phyloP scores from a whole-genome alignment of 2,329 filamentous ascomycete genomes.

The Cytospora schulzeri region DNA sequence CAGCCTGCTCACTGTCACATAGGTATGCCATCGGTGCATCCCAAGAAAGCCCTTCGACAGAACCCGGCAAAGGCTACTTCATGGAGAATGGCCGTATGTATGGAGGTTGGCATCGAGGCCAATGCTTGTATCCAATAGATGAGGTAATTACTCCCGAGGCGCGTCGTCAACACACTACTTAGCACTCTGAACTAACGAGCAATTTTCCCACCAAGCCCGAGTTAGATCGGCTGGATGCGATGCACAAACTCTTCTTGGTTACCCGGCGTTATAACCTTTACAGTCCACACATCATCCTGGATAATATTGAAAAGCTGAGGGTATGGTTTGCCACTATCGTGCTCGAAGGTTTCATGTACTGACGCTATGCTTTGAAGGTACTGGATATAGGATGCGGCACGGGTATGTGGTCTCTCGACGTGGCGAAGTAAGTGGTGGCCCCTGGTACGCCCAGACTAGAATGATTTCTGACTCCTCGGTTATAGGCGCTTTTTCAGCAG shows the following conservation, averaged over 20 bases:
- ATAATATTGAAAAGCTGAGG: slow-evolving; percentile 11
- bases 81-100: slow-evolving; percentile 57
- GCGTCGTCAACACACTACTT: slow-evolving; percentile 14
- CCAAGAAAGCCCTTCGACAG: not conserved
- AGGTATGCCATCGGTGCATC: slow-evolving; percentile 26
- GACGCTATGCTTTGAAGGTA: slow-evolving; percentile 37
- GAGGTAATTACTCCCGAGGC: slow-evolving; percentile 42
- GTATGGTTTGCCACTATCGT: not conserved
- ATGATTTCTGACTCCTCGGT: slow-evolving; percentile 18
- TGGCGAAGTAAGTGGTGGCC: slow-evolving; percentile 68
- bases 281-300: slow-evolving; percentile 16
- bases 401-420: slow-evolving; percentile 88
- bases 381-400: slow-evolving; percentile 81
- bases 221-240: slow-evolving; percentile 63
- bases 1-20: not conserved
- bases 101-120: slow-evolving; percentile 57
- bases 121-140: slow-evolving; percentile 64
- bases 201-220: slow-evolving; percentile 44
- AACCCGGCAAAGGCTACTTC: slow-evolving; percentile 12
- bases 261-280: slow-evolving; percentile 41
- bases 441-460: not conserved
- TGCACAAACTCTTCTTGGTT: slow-evolving; percentile 60
- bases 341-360: not conserved
- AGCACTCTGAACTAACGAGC: slow-evolving; percentile 13
- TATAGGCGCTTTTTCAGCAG: not conserved